A percentile compares a stretch with the other conserved stretches of the same genome.
These are phyloP conservation scores for Mercurialis annua DNA, from an alignment of 345 rosid genomes.

Conservation along the genomic window DNA sequence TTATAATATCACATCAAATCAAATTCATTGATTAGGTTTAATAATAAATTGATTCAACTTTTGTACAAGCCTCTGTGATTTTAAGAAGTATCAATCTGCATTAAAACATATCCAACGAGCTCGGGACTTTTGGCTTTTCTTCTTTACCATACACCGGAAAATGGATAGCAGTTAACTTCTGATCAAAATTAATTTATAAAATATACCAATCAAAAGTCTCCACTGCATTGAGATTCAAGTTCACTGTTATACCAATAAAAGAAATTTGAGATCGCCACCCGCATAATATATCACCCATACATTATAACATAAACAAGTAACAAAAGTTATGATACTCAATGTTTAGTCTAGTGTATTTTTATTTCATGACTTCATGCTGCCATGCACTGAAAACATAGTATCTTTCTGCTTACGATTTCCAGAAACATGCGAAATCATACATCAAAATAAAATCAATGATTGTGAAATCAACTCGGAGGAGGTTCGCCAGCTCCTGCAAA, in stretches of 20 bases:
- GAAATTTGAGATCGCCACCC: not conserved
- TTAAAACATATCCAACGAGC: too few relatives aligned
- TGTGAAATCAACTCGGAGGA: conserved; percentile 14
- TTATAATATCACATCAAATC: too few relatives aligned
- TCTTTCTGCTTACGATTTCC: conserved; percentile 19
- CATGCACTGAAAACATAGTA: conserved; percentile 16
- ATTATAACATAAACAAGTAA: conserved; percentile 7
- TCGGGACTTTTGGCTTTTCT: too few relatives aligned
- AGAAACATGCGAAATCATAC: conserved; percentile 17
- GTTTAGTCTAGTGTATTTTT: conserved; percentile 14
- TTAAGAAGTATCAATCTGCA: too few relatives aligned
- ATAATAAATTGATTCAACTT: too few relatives aligned
- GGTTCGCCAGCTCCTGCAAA: conserved; percentile 27
- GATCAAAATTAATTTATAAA: too few relatives aligned
- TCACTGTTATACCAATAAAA: not conserved
- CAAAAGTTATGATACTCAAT: not conserved
- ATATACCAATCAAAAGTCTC: too few relatives aligned
- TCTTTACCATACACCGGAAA: too few relatives aligned
- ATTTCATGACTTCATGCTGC: conserved; percentile 20
- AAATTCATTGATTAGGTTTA: too few relatives aligned
- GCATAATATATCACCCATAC: too few relatives aligned
- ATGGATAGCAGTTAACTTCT: too few relatives aligned
- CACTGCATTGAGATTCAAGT: not conserved
- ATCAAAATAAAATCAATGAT: conserved; percentile 14
- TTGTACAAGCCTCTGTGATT: too few relatives aligned